Evolutionary conservation across 345 rosid genomes (phyloP), one percentile per base, ranked within the genome.

Genomic region (Eucalyptus cloeziana): DNA sequence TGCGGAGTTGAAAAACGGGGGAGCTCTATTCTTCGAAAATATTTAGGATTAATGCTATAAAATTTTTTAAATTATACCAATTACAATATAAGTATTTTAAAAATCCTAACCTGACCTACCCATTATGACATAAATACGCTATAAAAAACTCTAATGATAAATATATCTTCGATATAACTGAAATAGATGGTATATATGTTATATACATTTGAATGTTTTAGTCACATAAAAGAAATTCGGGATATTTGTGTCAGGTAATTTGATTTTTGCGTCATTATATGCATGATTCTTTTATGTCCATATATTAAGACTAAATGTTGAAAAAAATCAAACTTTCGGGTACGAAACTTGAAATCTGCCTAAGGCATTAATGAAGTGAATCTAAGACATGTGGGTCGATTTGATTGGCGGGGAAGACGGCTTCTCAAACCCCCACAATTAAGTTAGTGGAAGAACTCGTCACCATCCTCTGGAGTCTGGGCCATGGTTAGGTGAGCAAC

Each of bases 51-150:
- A 52, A 21, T 52, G 58, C 25, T 25, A 52, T 21, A 21, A 3
- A 52, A 52, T 7, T 3, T 19, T 52, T 52, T 10, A 52, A 52
- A 21, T 52, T 21, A 52, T 8, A 52, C 2, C 58, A 19, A 21
- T 19, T 7, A 52, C 58, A 0, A 52, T 0, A 21, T 52, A 52
- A 21, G 8, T 52, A 52, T 19, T 4, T 19, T 52, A 52, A 52
- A 19, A 52, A 21, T 52, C 10, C 0, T 7, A 8, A 52, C 4
- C 4, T 7, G 8, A 52, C 4, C 4, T 19, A 1, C 1, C 24
- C 10, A 7, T 52, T 52, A 7, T 51, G 10, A 52, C 24, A 3
- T 52, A 21, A 2, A 52, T 21, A 52, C 25, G 0, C 24, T 21
- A 52, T 19, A 52, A 45, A 45, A 19, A 52, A 52, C 21, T 3